These are phyloP conservation scores for Pycnococcus provasolii DNA, from an alignment of 139 green algal species.

Conservation along the genomic window DNA sequence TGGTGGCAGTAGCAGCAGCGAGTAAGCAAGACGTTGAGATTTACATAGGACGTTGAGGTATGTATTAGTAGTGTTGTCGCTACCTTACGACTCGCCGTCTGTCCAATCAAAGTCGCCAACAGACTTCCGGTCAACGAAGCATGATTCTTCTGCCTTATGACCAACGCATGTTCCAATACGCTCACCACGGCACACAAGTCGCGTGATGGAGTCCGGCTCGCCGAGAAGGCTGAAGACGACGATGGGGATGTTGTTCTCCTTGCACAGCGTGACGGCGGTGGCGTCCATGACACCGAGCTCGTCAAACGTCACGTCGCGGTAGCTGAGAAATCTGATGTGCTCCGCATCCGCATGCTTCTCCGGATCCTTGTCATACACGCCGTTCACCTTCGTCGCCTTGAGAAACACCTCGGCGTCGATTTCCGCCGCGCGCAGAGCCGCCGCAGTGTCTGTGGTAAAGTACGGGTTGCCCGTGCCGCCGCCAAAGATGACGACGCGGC, in stretches of 20 bases:
- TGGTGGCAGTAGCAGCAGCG: no score
- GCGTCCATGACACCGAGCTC: conserved; percentile 25
- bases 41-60: no score
- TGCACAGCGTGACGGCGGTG: conserved; percentile 95
- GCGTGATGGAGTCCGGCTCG: no score
- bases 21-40: no score
- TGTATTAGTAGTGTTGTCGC: no score
- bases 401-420: conserved; percentile 83
- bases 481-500: conserved; percentile 92
- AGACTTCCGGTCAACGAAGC: no score
- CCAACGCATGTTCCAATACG: no score
- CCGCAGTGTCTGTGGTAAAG: conserved; percentile 96
- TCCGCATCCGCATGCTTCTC: conserved; percentile 51
- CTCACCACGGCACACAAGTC: no score
- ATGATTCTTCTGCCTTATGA: no score
- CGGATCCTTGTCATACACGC: conserved; percentile 87
- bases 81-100: no score
- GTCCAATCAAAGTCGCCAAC: no score
- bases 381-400: conserved; percentile 95
- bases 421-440: conserved; percentile 86
- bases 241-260: conserved; percentile 91
- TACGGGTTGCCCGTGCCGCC: conserved; percentile 94
- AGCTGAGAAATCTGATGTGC: conserved; percentile 50
- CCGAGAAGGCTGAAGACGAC: conserved; percentile 72
- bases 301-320: conserved; percentile 40